Evolutionary conservation across 345 rosid species (phyloP), one percentile per base, ranked within the genome.

Genomic region (Psidium friedrichsthalianum): DNA sequence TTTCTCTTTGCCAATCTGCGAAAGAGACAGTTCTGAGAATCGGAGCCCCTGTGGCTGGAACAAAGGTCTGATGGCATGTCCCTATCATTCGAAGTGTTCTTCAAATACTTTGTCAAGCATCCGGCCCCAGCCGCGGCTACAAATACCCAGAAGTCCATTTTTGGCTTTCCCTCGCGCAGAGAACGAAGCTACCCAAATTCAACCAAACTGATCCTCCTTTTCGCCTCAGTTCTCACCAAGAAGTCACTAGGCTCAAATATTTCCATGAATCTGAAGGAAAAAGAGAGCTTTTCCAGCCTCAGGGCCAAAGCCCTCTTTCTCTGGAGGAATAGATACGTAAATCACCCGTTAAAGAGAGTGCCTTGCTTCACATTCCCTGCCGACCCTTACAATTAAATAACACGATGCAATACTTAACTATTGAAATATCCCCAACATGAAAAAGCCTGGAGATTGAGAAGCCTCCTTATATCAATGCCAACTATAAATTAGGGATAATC

Each of bases 101-200:
- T 87, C 92, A 92, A 88, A 86, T 91, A 89, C 87, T 92, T 95
- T 40, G 94, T 88, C 85, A 94, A 44, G 84, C 90, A 94, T 85
- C 96, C 96, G 32, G 94, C 94, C n/a, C 96, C 96, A 56, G 99
- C 98, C 2, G 95, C 94, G 1, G 93, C 98, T 83, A 90, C 95
- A 84, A 94, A 88, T 83, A 92, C 87, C 98, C 94, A 95, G n/a
- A 89, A 86, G 86, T 94, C 99, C 99, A 95, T 96, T 76, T 87
- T 82, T 14, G 32, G 84, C 84, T 36, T 20, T 20, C 69, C 55
- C 84, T 82, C 24, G 64, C 57, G 57, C 7, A 20, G 83, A 51
- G 47, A 74, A 85, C 36, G 56, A 59, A 82, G 74, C 57, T 83
- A 90, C 59, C 89, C 87, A 7, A 89, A 88, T 89, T 88, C 86